Percentiles rank a stretch among this genome's conserved stretches.
These are phyloP conservation scores for Phytophthora tentaculata DNA, from an alignment of 352 stramenopile species.

Conservation along the genomic window DNA sequence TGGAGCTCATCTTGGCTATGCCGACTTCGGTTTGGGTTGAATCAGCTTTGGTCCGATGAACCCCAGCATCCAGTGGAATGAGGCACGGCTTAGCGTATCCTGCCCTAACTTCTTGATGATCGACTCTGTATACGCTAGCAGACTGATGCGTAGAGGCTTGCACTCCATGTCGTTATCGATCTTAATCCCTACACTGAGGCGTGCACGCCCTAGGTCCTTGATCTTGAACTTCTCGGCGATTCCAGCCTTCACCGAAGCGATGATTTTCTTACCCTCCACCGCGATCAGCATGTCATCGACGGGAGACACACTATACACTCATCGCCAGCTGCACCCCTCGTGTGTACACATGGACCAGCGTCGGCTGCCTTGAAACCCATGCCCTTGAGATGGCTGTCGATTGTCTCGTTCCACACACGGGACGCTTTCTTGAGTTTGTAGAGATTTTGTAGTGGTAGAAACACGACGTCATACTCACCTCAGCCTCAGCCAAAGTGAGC, in stretches of 20 bases:
- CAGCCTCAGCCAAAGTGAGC: background rate
- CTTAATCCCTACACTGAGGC: conserved; percentile 30
- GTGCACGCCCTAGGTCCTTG: conserved; percentile 21
- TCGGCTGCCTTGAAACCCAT: too few species aligned
- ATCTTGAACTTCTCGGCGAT: conserved; percentile 13
- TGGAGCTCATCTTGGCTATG: too few species aligned
- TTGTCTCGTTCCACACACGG: too few species aligned
- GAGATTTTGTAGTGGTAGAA: background rate
- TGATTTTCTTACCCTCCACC: background rate
- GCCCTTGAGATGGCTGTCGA: conserved; percentile 19
- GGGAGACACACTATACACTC: conserved; percentile 27
- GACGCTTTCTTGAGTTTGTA: conserved; percentile 17
- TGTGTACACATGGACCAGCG: conserved; percentile 26
- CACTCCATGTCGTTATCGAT: conserved; percentile 29
- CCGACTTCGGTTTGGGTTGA: conserved; percentile 4
- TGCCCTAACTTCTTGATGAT: conserved; percentile 19
- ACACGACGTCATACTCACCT: background rate
- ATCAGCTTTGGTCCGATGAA: conserved; percentile 7
- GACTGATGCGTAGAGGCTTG: conserved; percentile 2
- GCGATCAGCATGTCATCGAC: conserved; percentile 19
- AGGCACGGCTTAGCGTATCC: conserved; percentile 19
- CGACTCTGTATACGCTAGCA: conserved; percentile 7
- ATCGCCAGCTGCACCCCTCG: conserved; percentile 8
- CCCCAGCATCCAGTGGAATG: conserved; percentile 6
- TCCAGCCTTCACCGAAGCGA: too few species aligned